phyloP scores from a whole-genome alignment of 2,329 filamentous ascomycete genomes.

The Penicillium aurantiogriseum region DNA sequence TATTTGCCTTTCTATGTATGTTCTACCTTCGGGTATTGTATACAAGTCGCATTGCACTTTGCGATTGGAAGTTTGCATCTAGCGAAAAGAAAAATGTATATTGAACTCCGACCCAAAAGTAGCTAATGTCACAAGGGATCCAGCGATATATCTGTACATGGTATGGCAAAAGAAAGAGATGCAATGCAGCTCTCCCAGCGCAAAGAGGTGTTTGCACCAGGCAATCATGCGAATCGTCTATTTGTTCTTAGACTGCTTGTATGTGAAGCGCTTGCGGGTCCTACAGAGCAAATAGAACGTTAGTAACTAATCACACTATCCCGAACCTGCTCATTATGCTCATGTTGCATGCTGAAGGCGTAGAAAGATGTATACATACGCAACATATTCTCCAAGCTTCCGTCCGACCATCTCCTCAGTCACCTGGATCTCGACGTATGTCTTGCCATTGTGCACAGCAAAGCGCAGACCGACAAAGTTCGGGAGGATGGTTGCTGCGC shows the following conservation, averaged over 20 bases:
- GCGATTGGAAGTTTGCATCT: background rate
- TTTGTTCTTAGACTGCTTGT: slow-evolving; percentile 71
- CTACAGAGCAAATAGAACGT: slow-evolving; percentile 39
- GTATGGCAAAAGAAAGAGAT: slow-evolving; percentile 10
- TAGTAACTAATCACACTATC: background rate
- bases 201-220: background rate
- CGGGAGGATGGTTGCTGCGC: slow-evolving; percentile 83
- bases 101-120: slow-evolving; percentile 25
- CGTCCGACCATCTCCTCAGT: slow-evolving; percentile 96
- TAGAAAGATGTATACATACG: slow-evolving; percentile 57
- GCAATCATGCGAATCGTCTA: slow-evolving; percentile 34
- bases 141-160: slow-evolving; percentile 27
- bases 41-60: background rate
- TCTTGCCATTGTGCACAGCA: slow-evolving; percentile 88
- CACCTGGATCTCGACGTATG: slow-evolving; percentile 75
- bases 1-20: background rate
- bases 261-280: slow-evolving; percentile 66
- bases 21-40: background rate
- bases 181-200: slow-evolving; percentile 1
- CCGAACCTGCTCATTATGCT: background rate
- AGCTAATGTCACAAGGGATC: slow-evolving; percentile 23
- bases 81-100: slow-evolving; percentile 11
- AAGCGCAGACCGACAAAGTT: slow-evolving; percentile 90
- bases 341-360: background rate
- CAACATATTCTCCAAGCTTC: slow-evolving; percentile 88